A percentile compares a stretch with the other conserved stretches of the same genome.
Evolutionary conservation across 257 asterid species (phyloP).

Genomic region (Coffea eugenioides): DNA sequence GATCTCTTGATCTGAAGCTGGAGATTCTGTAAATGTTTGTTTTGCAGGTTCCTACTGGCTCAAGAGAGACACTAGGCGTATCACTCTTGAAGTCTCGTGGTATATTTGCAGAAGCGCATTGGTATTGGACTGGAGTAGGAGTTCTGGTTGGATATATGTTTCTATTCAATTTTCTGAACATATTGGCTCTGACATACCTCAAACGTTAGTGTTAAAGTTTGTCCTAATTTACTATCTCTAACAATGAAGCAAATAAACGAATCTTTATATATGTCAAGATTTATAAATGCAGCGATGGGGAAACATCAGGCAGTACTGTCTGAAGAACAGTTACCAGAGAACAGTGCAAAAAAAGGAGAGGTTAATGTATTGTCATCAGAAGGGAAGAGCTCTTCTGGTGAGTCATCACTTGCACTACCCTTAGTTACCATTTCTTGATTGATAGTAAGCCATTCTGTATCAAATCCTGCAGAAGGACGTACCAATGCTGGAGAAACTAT

Average conservation of each 20-base stretch:
- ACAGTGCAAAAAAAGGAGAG: conserved; percentile 30
- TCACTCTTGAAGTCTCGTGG: conserved; percentile 32
- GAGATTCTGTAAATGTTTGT: neutral
- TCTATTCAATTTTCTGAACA: conserved; percentile 28
- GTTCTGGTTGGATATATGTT: conserved; percentile 36
- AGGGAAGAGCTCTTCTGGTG: conserved; percentile 10
- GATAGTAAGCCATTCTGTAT: neutral
- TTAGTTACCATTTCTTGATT: no score
- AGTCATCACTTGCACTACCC: no score
- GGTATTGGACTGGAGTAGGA: conserved; percentile 55
- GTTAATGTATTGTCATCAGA: conserved; percentile 27
- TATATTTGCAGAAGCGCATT: conserved; percentile 34
- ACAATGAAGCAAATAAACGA: no score
- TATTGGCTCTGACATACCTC: conserved; percentile 44
- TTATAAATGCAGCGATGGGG: conserved; percentile 62
- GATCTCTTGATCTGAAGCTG: no score
- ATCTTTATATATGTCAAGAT: neutral
- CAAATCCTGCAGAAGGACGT: neutral
- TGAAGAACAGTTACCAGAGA: conserved; percentile 27
- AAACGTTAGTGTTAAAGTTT: conserved; percentile 58
- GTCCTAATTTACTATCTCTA: neutral
- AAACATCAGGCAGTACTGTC: conserved; percentile 55
- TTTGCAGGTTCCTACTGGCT: conserved; percentile 27
- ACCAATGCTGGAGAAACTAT: neutral
- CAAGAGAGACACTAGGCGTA: conserved; percentile 31